Base-by-base conservation (phyloP, 2,329 filamentous ascomycete genomes). In the Elsinoe australis region DNA sequence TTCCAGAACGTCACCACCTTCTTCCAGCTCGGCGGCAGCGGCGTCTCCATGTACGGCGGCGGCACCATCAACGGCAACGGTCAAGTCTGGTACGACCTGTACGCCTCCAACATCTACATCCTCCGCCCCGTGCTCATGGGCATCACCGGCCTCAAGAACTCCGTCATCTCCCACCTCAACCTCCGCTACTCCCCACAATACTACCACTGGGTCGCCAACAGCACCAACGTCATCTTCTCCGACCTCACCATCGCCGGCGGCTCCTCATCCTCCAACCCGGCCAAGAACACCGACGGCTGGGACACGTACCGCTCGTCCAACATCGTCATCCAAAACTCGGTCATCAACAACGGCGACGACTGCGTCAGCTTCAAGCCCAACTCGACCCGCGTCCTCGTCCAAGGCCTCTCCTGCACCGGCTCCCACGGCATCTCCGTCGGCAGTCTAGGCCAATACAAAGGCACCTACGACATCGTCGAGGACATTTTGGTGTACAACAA, bases 341-440 rank as follows among this genome's bases (percentile, higher is more conserved):
- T 74, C 19, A 74, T 80, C 53, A 70, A 76, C 60, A 83, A 83
- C 55, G 78, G 77, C 28, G 81, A 85, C 59, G 79, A 87, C 59
- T 86, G 83, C 52, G 79, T 86, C 9, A 80, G 80, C 0, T 85
- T 86, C 72, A 86, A 86, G 64, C 82, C 82, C 14, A 86, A 85
- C 61, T 80, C 74, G 56, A 85, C 80, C 34, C 74, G 83, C 53
- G 76, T 85, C 5, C 62, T 85, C 3, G 74, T 85, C 4, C 80
- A 85, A 59, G 79, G 80, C 52, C 65, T 86, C 3, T 65, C 70
- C 51, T 86, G 82, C 64, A 82, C 81, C 56, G 80, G 81, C 26
- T 83, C 79, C 2, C 82, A 86, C 57, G 83, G 83, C 31, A 85
- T 86, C 54, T 80, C 76, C 7, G 80, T 85, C n/a, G 83, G 83